Base-by-base conservation (phyloP, 2,329 filamentous ascomycete genomes). In the Massarina eburnea region DNA sequence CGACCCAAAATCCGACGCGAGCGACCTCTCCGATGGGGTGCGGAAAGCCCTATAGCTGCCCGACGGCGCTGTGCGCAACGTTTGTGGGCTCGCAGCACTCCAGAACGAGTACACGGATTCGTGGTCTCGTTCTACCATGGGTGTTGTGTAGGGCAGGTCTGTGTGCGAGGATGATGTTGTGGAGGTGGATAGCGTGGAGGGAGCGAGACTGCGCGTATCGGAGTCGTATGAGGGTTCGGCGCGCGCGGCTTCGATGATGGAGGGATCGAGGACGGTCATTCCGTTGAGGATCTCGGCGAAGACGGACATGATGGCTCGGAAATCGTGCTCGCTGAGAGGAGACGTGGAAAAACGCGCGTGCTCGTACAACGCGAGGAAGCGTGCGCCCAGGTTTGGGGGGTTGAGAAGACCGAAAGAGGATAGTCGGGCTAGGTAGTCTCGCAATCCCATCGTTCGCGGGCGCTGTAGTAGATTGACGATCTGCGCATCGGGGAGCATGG, bases 351-450 rank as follows among this genome's bases (percentile, higher is more conserved):
- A 99, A 32, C 92, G 85, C 2, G 91, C 90, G 46, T 81, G 77
- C 72, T 97, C 94, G 71, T 96, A 99, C 17, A 82, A 74, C 1
- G 78, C 71, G 17, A 96, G 72, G 63, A 97, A 99, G 2, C 73
- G 70, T 3, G 74, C 62, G 14, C 75, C 73, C 18, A 80, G 57
- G n/a, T 72, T 65, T 12, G 72, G 52, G 67, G 82, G 66, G 54
- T 77, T 55, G 66, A 84, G 74, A 46, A 95, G 80, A 3, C 82
- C 82, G 19, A 95, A 72, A 3, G 76, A 76, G 4, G 81, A 78
- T 4, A 97, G 81, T 50, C 89, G 84, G 1, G 76, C 73, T 3
- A 96, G 73, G 64, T 97, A 97, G 50, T 89, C 84, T 39, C 91
- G 82, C 51, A 97, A 73, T 4, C 84, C 84, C 83, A 91, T 89